Conservation (phyloP, 106 monocot species). For the Dioscorea zingiberensis region DNA sequence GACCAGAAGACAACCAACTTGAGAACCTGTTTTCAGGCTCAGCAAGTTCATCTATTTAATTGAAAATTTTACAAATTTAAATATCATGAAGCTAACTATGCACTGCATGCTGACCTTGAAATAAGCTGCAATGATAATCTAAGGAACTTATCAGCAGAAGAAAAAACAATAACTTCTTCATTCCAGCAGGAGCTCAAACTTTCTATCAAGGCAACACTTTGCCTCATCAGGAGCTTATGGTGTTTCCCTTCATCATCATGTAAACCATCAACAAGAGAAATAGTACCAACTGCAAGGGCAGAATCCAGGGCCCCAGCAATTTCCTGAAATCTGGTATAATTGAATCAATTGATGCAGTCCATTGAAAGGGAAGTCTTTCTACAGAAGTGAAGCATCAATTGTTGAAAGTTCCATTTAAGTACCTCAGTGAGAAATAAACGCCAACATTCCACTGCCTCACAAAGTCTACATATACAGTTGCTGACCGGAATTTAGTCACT, state of each 20-base stretch:
- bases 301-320: conserved; percentile 91
- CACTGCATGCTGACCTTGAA: conserved; percentile 59
- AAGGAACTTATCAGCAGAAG: conserved; percentile 86
- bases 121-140: conserved; percentile 85
- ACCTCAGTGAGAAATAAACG: conserved; percentile 92
- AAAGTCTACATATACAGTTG: conserved; percentile 63
- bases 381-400: no score
- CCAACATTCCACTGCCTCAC: conserved; percentile 92
- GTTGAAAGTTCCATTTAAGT: background rate
- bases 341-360: conserved; percentile 2
- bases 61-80: background rate
- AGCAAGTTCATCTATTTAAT: conserved; percentile 1
- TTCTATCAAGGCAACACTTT: conserved; percentile 71
- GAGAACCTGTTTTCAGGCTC: conserved; percentile 49
- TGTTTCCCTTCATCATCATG: conserved; percentile 23
- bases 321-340: conserved; percentile 85
- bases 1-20: conserved; percentile 81
- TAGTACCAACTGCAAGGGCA: conserved; percentile 34
- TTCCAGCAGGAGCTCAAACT: conserved; percentile 86
- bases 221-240: conserved; percentile 49
- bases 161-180: conserved; percentile 81
- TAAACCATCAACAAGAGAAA: conserved; percentile 40
- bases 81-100: background rate
- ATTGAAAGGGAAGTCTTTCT: background rate
- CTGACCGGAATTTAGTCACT: conserved; percentile 70